phyloP scores from a whole-genome alignment of 257 asterid genomes.

The Anisodus acutangulus region DNA sequence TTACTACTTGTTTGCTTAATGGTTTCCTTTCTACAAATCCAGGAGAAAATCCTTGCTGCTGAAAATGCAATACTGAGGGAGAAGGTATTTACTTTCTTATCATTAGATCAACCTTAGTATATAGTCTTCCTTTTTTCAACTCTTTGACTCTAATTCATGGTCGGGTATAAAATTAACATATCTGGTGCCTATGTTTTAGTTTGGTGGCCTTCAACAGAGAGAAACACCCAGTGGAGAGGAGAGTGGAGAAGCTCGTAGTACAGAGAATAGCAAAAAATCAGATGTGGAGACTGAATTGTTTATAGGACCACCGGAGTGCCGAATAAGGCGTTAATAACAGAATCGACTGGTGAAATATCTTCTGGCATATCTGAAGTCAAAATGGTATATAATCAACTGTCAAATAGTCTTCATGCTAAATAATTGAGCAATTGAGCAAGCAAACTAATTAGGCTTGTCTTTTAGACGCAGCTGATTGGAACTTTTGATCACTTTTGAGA shows the following conservation, averaged over 20 bases:
- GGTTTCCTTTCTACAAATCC: conserved; percentile 25
- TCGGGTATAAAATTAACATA: neutral
- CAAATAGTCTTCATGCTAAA: neutral
- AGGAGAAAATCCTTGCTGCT: conserved; percentile 78
- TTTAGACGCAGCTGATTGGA: neutral
- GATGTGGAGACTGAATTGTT: conserved; percentile 89
- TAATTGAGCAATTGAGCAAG: neutral
- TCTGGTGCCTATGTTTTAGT: conserved; percentile 35
- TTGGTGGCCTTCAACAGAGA: conserved; percentile 47
- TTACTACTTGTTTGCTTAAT: neutral
- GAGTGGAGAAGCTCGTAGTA: conserved; percentile 33
- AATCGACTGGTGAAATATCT: conserved; percentile 24
- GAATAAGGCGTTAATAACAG: conserved; percentile 47
- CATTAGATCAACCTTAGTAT: neutral
- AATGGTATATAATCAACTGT: neutral
- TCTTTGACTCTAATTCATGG: neutral
- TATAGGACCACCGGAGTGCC: conserved; percentile 76
- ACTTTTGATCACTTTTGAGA: neutral
- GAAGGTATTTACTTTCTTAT: conserved; percentile 54
- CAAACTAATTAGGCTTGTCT: conserved; percentile 16
- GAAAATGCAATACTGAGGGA: conserved; percentile 70
- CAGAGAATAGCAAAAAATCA: conserved; percentile 68
- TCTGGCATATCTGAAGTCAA: neutral
- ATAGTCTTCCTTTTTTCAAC: neutral
- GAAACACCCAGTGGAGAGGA: conserved; percentile 43